These are phyloP conservation scores for Phyllosticta paracitricarpa DNA, from an alignment of 2,329 filamentous ascomycete species.

Conservation along the genomic window DNA sequence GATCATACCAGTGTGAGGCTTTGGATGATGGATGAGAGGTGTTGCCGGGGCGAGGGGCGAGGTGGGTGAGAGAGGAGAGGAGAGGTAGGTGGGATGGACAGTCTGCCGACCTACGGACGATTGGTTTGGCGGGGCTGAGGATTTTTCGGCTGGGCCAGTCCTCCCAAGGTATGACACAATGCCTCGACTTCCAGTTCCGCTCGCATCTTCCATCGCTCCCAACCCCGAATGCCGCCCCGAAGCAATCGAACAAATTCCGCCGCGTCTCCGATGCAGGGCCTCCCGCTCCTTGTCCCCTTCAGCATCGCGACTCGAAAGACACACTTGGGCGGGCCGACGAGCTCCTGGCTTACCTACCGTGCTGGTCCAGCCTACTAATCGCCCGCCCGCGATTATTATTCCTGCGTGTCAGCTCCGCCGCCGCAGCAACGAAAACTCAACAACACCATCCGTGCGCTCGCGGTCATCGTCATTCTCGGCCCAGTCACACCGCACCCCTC, in stretches of 20 bases:
- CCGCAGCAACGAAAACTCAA: background rate
- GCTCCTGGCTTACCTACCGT: background rate
- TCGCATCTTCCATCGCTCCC: background rate
- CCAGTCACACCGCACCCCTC: background rate
- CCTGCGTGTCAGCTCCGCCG: background rate
- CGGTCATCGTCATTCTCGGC: background rate
- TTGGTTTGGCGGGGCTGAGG: background rate
- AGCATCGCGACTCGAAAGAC: background rate
- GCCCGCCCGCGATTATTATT: background rate
- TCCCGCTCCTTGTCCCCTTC: background rate
- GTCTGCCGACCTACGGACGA: background rate
- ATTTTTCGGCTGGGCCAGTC: background rate
- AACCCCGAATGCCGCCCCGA: background rate
- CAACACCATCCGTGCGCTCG: background rate
- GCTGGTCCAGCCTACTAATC: background rate
- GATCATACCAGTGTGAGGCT: background rate
- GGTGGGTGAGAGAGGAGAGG: background rate
- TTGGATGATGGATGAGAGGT: background rate
- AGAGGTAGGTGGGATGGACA: background rate
- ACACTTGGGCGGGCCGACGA: background rate
- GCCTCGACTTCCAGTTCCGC: background rate
- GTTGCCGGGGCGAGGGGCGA: background rate
- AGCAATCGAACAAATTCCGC: background rate
- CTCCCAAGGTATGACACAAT: background rate
- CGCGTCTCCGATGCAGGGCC: background rate